phyloP scores from a whole-genome alignment of 148 eudicot genomes.

The Oxyria digyna region DNA sequence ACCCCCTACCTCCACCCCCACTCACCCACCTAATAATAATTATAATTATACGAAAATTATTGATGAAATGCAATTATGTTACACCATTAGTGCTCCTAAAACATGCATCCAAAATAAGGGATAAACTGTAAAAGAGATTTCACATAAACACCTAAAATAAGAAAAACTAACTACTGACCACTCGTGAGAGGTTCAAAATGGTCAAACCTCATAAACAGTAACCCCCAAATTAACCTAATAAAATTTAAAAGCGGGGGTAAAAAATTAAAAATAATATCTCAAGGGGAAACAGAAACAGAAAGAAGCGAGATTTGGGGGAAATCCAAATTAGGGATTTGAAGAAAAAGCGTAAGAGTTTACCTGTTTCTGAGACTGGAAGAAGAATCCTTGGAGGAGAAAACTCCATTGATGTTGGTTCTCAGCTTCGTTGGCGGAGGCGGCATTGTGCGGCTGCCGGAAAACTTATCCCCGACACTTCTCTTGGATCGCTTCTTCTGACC shows the following conservation, averaged over 20 bases:
- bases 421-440: constrained; percentile 13
- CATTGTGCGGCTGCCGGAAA: constrained; percentile 7
- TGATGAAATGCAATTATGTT: background rate
- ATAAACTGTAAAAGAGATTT: background rate
- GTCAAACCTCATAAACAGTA: background rate
- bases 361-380: constrained; percentile 3
- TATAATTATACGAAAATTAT: background rate
- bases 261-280: background rate
- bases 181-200: background rate
- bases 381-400: constrained; percentile 5
- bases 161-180: background rate
- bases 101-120: background rate
- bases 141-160: background rate
- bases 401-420: constrained; percentile 7
- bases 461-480: constrained; percentile 17
- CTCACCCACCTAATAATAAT: background rate
- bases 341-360: background rate
- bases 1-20: background rate
- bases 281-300: background rate
- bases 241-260: too few species aligned
- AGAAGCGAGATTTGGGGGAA: background rate
- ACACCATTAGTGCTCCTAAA: background rate
- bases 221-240: background rate
- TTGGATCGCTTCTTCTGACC: constrained; percentile 37
- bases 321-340: background rate